Evolutionary conservation across 257 asterid species (phyloP), one percentile per base, ranked within the genome.

Genomic region (Jaltomata sinuosa): DNA sequence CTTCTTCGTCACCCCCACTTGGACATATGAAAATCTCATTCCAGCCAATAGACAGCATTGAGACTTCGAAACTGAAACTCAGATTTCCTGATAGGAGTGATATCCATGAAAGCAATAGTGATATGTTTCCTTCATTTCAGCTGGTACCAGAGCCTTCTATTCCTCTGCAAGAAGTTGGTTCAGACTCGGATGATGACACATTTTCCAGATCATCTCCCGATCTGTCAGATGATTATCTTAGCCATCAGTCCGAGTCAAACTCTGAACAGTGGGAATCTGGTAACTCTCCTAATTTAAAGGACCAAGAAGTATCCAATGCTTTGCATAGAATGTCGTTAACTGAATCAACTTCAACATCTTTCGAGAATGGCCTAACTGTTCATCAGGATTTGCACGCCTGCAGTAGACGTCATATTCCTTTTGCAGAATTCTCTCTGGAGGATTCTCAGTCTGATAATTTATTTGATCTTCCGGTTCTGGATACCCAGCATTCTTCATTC

Each of bases 11-110:
- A 49, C 99, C 99, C 31, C 98, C 97, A 14, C 97, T 97, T 64
- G 93, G 90, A 83, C 98, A 94, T 91, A 97, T 95, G 98, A 95
- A 94, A 89, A 90, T 97, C 86, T 93, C 98, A 15, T 94, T 97
- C 91, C 96, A 94, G 68, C 99, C 98, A 32, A 86, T 91, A 45
- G 91, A 89, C 82, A 92, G 94, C 71, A 88, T 80, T 84, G 94
- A 93, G 87, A 89, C 90, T 86, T 90, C 94, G 11, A 94, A 94
- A 89, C 88, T 97, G 89, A 93, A 94, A 83, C 76, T 97, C 85
- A 93, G 91, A 87, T 95, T 97, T 82, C 95, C 97, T 21, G 90
- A 93, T 81, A 89, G 93, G 82, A 90, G 88, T 86, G 83, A 78
- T 49, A 87, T 86, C 50, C 85, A 80, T 64, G 94, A 85, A 88